A percentile compares a stretch with the other conserved stretches of the same genome.
phyloP scores from a whole-genome alignment of 192 early-diverging fungal species.

The Backusella macrospora region DNA sequence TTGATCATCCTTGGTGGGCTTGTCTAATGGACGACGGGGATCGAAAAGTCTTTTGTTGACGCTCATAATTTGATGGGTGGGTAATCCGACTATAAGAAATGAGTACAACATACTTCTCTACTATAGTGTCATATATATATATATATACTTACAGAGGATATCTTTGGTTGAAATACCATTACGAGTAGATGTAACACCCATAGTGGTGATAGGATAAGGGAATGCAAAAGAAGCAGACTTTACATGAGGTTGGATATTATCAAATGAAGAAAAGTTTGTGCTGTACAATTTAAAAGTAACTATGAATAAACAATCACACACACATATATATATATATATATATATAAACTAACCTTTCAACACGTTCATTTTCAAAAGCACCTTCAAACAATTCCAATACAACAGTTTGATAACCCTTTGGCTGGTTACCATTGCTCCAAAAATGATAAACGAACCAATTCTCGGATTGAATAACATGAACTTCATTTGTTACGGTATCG shows the following conservation, averaged over 20 bases:
- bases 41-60: slow-evolving; percentile 79
- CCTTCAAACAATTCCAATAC: slow-evolving; percentile 90
- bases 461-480: slow-evolving; percentile 79
- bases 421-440: slow-evolving; percentile 74
- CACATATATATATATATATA: not conserved
- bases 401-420: slow-evolving; percentile 72
- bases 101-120: not conserved
- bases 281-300: slow-evolving; percentile 43
- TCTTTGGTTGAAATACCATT: slow-evolving; percentile 88
- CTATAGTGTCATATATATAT: not conserved
- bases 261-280: slow-evolving; percentile 74
- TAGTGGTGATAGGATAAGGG: slow-evolving; percentile 70
- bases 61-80: slow-evolving; percentile 61
- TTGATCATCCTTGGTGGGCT: slow-evolving; percentile 79
- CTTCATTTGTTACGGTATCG: slow-evolving; percentile 47
- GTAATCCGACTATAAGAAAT: slow-evolving; percentile 54
- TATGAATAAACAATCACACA: not conserved
- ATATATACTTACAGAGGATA: slow-evolving; percentile 61
- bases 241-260: slow-evolving; percentile 71
- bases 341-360: slow-evolving; percentile 56
- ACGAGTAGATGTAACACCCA: slow-evolving; percentile 84
- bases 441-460: slow-evolving; percentile 89
- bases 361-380: slow-evolving; percentile 66
- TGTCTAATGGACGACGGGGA: slow-evolving; percentile 71
- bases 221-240: slow-evolving; percentile 75